A percentile compares a stretch with the other conserved stretches of the same genome.
phyloP scores from a whole-genome alignment of 805 yeast genomes.

The Candida mattraensis region DNA sequence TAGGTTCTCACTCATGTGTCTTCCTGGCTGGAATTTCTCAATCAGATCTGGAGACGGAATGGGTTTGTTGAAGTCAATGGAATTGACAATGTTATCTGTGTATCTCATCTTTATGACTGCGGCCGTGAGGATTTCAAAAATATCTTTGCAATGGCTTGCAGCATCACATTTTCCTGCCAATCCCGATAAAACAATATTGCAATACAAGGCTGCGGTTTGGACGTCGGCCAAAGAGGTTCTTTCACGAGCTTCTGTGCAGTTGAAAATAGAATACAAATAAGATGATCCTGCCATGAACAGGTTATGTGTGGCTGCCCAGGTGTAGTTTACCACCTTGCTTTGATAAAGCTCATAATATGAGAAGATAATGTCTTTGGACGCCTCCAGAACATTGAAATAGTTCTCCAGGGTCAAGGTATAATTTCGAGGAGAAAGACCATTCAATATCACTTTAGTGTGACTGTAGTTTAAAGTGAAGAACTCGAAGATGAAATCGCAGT shows the following conservation, averaged over 20 bases:
- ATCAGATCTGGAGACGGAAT: conserved; percentile 31
- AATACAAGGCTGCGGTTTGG: conserved; percentile 47
- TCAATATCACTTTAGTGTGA: conserved; percentile 68
- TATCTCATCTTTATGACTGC: conserved; percentile 66
- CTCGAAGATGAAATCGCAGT: conserved; percentile 69
- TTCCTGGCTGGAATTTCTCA: conserved; percentile 34
- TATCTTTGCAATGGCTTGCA: conserved; percentile 67
- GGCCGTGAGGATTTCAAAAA: conserved; percentile 68
- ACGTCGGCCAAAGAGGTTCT: conserved; percentile 48
- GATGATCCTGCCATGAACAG: conserved; percentile 88
- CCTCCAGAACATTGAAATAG: conserved; percentile 53
- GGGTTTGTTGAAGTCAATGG: conserved; percentile 24
- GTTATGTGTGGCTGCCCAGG: conserved; percentile 93
- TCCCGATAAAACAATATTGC: conserved; percentile 58
- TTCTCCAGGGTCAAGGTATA: conserved; percentile 54
- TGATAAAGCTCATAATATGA: conserved; percentile 59
- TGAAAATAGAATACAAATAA: conserved; percentile 72
- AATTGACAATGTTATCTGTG: conserved; percentile 32
- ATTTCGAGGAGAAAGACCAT: conserved; percentile 77
- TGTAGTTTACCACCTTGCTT: conserved; percentile 68
- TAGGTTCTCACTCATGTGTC: conserved; percentile 40
- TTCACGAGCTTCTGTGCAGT: conserved; percentile 54
- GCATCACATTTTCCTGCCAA: conserved; percentile 75
- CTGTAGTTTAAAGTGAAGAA: conserved; percentile 75
- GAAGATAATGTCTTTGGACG: conserved; percentile 65